Conservation (phyloP, 2,329 filamentous ascomycete genomes). For the Xylariales sp. region DNA sequence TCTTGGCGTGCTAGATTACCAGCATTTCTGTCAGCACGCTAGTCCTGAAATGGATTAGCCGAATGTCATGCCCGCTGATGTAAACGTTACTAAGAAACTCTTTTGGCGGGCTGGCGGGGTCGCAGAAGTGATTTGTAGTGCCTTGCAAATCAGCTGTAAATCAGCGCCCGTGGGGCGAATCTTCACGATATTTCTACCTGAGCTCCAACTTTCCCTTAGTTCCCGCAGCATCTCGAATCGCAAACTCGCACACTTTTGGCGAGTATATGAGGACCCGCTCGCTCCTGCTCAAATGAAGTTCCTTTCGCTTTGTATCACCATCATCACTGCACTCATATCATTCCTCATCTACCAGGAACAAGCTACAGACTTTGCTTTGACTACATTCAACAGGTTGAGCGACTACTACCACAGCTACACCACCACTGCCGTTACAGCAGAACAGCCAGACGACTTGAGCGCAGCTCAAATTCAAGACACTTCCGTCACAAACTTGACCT, state of each 20-base stretch:
- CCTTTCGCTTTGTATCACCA: constrained; percentile 30
- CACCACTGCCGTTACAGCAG: constrained; percentile 9
- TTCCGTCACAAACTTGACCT: background rate
- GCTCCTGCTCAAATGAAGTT: constrained; percentile 28
- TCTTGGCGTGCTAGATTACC: constrained; percentile 1
- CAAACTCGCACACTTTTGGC: background rate
- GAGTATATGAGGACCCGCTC: constrained; percentile 3
- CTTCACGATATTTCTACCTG: constrained; percentile 5
- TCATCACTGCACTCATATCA: constrained; percentile 33
- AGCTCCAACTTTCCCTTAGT: too few species aligned
- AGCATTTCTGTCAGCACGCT: constrained; percentile 3
- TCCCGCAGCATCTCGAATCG: too few species aligned
- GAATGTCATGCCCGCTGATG: constrained; percentile 15
- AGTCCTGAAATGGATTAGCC: background rate
- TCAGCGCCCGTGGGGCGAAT: constrained; percentile 2
- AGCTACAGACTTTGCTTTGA: constrained; percentile 19
- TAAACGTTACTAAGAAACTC: constrained; percentile 23
- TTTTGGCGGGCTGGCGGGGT: constrained; percentile 1
- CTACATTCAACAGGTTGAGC: constrained; percentile 16
- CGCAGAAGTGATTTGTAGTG: constrained; percentile 7
- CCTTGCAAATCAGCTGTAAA: constrained; percentile 8
- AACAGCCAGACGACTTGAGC: constrained; percentile 12
- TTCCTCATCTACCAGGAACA: constrained; percentile 26
- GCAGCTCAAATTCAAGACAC: constrained; percentile 6
- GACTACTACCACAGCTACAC: constrained; percentile 7